Conservation (phyloP, 805 yeast species). For the Kodamaea kaohsiungensis region DNA sequence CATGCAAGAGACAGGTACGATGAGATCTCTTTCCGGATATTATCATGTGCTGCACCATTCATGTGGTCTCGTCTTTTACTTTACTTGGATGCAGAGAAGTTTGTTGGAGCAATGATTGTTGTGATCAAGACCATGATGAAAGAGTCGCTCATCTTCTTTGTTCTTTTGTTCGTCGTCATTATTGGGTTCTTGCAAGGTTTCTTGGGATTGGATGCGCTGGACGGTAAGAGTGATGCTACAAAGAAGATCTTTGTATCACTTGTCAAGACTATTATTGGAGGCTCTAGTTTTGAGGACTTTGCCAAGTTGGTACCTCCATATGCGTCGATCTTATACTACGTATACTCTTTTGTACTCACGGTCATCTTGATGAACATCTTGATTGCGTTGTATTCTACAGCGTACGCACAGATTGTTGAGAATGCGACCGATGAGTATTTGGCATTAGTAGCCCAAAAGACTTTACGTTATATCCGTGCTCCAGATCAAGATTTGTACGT, state of each 20-base stretch:
- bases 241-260: slow-evolving; percentile 60
- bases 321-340: slow-evolving; percentile 75
- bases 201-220: slow-evolving; percentile 83
- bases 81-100: slow-evolving; percentile 74
- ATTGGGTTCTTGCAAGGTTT: slow-evolving; percentile 86
- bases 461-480: slow-evolving; percentile 80
- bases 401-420: slow-evolving; percentile 76
- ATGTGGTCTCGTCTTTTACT: slow-evolving; percentile 81
- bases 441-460: slow-evolving; percentile 82
- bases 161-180: slow-evolving; percentile 65
- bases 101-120: slow-evolving; percentile 87
- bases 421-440: slow-evolving; percentile 84
- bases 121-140: slow-evolving; percentile 84
- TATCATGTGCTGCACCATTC: slow-evolving; percentile 82
- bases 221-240: slow-evolving; percentile 79
- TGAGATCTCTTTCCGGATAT: slow-evolving; percentile 62
- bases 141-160: slow-evolving; percentile 82
- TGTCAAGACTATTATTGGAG: slow-evolving; percentile 72
- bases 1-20: slow-evolving; percentile 40
- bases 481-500: slow-evolving; percentile 85
- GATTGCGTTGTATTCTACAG: slow-evolving; percentile 82
- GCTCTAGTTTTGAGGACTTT: slow-evolving; percentile 70
- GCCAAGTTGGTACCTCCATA: slow-evolving; percentile 80
- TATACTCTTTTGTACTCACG: slow-evolving; percentile 72
- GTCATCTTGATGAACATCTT: slow-evolving; percentile 79